phyloP scores from a whole-genome alignment of 345 rosid species.

The Eucalyptus tenuipes region DNA sequence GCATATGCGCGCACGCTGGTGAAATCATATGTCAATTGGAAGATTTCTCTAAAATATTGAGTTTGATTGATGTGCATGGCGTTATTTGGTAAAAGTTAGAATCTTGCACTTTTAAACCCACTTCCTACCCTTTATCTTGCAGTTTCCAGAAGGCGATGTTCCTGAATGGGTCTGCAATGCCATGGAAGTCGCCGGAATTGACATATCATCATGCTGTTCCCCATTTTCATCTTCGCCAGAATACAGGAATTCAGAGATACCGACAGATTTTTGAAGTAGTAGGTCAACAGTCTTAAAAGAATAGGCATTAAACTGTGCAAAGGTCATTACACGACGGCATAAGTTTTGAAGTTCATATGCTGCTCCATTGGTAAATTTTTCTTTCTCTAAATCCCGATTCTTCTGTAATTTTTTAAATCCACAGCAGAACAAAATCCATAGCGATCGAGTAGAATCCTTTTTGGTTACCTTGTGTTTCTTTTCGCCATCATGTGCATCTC shows the following conservation, averaged over 20 bases:
- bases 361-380: not conserved
- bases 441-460: not conserved
- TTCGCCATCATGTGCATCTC: not conserved
- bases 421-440: not conserved
- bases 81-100: not conserved
- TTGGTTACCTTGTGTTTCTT: not conserved
- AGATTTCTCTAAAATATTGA: not conserved
- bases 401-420: not conserved
- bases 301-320: not conserved
- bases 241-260: not conserved
- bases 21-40: not conserved
- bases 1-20: not conserved
- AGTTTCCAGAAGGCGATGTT: slow-evolving; percentile 71
- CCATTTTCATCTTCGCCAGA: not conserved
- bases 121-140: not conserved
- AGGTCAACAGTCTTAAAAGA: not conserved
- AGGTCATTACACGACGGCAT: slow-evolving; percentile 3
- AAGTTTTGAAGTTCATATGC: slow-evolving; percentile 24
- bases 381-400: not conserved
- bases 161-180: slow-evolving; percentile 85
- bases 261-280: not conserved
- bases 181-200: slow-evolving; percentile 75
- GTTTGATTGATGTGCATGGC: not conserved
- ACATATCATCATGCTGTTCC: slow-evolving; percentile 48
- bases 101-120: not conserved